These are phyloP conservation scores for Phialocephala sp. DNA, from an alignment of 2,329 filamentous ascomycete species.

Conservation along the genomic window DNA sequence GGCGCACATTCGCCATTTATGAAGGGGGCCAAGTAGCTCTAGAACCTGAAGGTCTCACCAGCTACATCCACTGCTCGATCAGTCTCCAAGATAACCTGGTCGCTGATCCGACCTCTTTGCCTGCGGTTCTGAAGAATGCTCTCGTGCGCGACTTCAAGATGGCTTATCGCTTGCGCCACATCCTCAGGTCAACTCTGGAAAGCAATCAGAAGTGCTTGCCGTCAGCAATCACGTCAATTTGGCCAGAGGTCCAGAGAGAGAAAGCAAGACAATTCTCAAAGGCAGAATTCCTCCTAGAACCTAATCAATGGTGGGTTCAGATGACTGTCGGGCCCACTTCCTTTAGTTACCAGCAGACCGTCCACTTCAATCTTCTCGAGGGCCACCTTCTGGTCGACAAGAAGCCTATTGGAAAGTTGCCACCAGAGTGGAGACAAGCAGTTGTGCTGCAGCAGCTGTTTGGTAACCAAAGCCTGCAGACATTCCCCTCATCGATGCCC, in stretches of 20 bases:
- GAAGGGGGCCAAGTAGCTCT: not conserved
- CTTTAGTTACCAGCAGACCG: constrained; percentile 52
- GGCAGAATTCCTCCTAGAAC: constrained; percentile 36
- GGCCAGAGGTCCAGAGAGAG: constrained; percentile 46
- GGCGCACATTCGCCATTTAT: constrained; percentile 46
- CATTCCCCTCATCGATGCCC: constrained; percentile 55
- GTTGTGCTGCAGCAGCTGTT: constrained; percentile 58
- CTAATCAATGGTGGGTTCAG: constrained; percentile 44
- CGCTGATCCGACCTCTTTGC: constrained; percentile 45
- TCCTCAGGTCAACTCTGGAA: constrained; percentile 46
- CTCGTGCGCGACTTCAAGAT: constrained; percentile 55
- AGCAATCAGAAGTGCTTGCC: constrained; percentile 40
- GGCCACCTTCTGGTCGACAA: constrained; percentile 57
- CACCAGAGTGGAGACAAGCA: constrained; percentile 54
- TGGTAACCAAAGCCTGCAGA: constrained; percentile 55
- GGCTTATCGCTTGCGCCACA: constrained; percentile 44
- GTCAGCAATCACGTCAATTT: constrained; percentile 48
- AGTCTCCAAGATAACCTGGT: constrained; percentile 54
- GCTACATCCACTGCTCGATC: constrained; percentile 49
- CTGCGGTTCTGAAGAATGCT: constrained; percentile 44
- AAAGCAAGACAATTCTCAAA: constrained; percentile 27
- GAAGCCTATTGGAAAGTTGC: constrained; percentile 57
- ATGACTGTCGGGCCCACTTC: constrained; percentile 38
- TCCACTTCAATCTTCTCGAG: constrained; percentile 50
- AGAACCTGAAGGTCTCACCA: constrained; percentile 28